phyloP scores from a whole-genome alignment of 805 yeast species.

The Candida vaughaniae region DNA sequence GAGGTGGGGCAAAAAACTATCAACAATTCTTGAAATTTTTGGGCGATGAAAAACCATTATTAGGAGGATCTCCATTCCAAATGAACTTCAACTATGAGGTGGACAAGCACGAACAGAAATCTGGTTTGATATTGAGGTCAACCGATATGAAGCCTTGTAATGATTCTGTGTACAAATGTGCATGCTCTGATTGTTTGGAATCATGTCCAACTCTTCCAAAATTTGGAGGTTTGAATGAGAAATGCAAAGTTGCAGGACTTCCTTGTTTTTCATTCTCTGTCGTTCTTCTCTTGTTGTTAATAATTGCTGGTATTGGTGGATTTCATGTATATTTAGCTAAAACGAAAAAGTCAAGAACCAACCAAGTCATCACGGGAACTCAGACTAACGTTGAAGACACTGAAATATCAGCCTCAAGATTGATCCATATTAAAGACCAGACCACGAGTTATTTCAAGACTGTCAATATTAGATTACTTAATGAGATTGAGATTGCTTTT shows the following conservation, averaged over 20 bases:
- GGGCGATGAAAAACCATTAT: constrained; percentile 90
- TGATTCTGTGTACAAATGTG: constrained; percentile 68
- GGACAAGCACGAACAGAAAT: constrained; percentile 10
- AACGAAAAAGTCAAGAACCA: constrained; percentile 8
- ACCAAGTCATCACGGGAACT: neutral
- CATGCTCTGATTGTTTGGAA: constrained; percentile 85
- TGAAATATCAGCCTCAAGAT: neutral
- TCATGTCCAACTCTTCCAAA: constrained; percentile 72
- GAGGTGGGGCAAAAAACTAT: constrained; percentile 91
- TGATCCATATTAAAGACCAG: neutral
- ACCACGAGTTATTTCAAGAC: constrained; percentile 4
- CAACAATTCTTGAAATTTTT: constrained; percentile 75
- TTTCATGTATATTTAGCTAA: constrained; percentile 31
- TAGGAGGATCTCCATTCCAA: constrained; percentile 96
- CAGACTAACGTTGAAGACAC: neutral
- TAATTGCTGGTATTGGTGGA: constrained; percentile 43
- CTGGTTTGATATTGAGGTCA: constrained; percentile 20
- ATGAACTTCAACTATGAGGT: constrained; percentile 65
- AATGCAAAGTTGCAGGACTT: constrained; percentile 58
- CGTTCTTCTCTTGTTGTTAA: constrained; percentile 45
- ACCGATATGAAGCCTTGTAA: constrained; percentile 52
- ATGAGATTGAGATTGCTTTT: constrained; percentile 33
- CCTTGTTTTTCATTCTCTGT: constrained; percentile 75
- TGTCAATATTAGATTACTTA: constrained; percentile 1
- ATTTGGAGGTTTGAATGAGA: constrained; percentile 31